A percentile compares a stretch with the other conserved stretches of the same genome.
Conservation (phyloP, 257 asterid genomes). For the Solanum boliviense region DNA sequence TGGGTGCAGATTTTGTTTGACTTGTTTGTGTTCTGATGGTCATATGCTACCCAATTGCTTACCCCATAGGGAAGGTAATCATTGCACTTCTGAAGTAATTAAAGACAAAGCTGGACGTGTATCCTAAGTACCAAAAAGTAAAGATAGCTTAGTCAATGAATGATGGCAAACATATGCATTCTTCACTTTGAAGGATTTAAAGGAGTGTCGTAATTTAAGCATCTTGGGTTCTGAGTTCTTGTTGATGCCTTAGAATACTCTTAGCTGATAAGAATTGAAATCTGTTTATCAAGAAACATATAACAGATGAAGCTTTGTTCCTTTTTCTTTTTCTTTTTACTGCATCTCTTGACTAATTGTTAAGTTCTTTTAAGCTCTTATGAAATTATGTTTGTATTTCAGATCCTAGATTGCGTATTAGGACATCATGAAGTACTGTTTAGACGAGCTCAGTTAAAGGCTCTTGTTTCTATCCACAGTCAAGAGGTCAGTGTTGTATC, state of each 20-base stretch:
- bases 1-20: constrained; percentile 86
- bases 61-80: constrained; percentile 91
- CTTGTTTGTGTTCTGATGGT: constrained; percentile 78
- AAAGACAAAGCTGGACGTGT: neutral
- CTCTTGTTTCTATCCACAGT: constrained; percentile 90
- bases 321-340: neutral
- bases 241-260: neutral
- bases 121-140: neutral
- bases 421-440: constrained; percentile 88
- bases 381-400: neutral
- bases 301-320: neutral
- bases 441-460: constrained; percentile 95
- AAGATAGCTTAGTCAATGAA: neutral
- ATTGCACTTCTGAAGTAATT: neutral
- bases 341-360: neutral
- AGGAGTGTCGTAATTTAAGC: neutral
- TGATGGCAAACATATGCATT: neutral
- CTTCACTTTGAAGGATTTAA: neutral
- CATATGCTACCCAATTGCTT: constrained; percentile 68
- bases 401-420: constrained; percentile 77
- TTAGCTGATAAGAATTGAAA: neutral
- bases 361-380: neutral
- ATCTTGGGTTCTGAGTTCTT: neutral
- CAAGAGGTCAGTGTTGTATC: constrained; percentile 45
- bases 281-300: neutral